phyloP scores from a whole-genome alignment of 2,329 filamentous ascomycete species.

The Akanthomyces uredinophilus region DNA sequence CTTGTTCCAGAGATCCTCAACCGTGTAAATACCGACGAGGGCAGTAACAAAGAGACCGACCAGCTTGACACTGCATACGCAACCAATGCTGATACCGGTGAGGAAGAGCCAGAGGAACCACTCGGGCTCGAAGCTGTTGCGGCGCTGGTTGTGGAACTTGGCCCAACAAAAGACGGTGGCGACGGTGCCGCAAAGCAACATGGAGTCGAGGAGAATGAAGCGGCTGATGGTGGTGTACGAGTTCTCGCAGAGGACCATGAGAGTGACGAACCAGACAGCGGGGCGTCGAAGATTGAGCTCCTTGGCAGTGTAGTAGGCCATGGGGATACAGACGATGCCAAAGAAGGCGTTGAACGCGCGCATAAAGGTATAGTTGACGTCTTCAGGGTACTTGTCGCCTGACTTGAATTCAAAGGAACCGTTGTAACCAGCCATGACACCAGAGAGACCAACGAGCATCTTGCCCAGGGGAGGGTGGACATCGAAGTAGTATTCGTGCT shows the following conservation, averaged over 20 bases:
- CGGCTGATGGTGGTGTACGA: conserved; percentile 98
- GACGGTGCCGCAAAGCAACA: conserved; percentile 98
- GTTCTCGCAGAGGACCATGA: conserved; percentile 98
- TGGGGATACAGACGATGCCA: conserved; percentile 82
- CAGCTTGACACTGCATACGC: conserved; percentile 97
- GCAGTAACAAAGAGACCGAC: conserved; percentile 95
- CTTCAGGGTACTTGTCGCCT: conserved; percentile 87
- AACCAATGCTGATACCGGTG: conserved; percentile 92
- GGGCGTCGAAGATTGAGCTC: conserved; percentile 82
- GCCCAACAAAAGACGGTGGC: conserved; percentile 96
- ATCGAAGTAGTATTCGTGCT: conserved; percentile 95
- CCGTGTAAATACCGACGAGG: conserved; percentile 89
- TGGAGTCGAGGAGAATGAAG: conserved; percentile 96
- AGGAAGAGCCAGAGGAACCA: conserved; percentile 95
- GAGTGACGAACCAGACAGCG: conserved; percentile 87
- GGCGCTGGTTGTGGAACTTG: conserved; percentile 86
- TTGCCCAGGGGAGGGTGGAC: conserved; percentile 94
- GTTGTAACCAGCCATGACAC: conserved; percentile 96
- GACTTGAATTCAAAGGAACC: conserved; percentile 99
- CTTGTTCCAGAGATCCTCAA: conserved; percentile 96
- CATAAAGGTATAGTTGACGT: conserved; percentile 98
- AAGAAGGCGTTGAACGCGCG: conserved; percentile 95
- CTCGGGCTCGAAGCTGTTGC: conserved; percentile 79
- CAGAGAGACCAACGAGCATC: conserved; percentile 95
- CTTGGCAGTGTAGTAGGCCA: conserved; percentile 92